These are phyloP conservation scores for Orbilia brochopaga DNA, from an alignment of 2,329 filamentous ascomycete species.

Conservation along the genomic window DNA sequence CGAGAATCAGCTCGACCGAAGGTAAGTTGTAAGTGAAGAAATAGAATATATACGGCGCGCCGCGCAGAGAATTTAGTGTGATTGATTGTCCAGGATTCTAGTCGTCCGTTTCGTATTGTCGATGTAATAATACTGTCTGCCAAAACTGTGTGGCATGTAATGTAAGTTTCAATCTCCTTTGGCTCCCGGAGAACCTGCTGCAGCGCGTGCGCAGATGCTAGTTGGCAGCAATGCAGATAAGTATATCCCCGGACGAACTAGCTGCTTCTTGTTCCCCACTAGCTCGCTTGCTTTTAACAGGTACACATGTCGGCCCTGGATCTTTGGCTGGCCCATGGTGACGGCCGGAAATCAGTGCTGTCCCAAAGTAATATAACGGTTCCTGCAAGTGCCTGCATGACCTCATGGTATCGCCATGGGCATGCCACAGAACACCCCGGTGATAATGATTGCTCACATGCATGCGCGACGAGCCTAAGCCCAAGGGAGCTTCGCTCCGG, in stretches of 20 bases:
- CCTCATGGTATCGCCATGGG: conserved; percentile 6
- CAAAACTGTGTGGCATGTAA: too few relatives aligned
- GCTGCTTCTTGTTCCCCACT: not conserved
- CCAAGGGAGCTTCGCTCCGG: not conserved
- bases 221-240: not conserved
- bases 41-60: not conserved
- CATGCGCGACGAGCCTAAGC: not conserved
- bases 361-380: not conserved
- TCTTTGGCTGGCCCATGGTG: not conserved
- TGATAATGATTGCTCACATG: conserved; percentile 2
- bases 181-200: conserved; percentile 1
- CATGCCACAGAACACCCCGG: conserved; percentile 2
- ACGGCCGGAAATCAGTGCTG: not conserved
- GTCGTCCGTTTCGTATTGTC: conserved; percentile 1
- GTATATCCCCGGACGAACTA: not conserved
- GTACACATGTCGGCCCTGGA: not conserved
- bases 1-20: not conserved
- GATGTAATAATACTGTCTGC: not conserved
- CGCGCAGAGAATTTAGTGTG: conserved; percentile 1
- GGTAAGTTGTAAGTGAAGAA: not conserved
- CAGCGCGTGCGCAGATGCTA: not conserved
- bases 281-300: conserved; percentile 1
- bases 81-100: not conserved
- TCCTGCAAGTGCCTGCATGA: not conserved
- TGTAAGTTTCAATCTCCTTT: conserved; percentile 1